Base-by-base conservation (phyloP, 768 basidiomycete species). In the Serendipita sp. region DNA sequence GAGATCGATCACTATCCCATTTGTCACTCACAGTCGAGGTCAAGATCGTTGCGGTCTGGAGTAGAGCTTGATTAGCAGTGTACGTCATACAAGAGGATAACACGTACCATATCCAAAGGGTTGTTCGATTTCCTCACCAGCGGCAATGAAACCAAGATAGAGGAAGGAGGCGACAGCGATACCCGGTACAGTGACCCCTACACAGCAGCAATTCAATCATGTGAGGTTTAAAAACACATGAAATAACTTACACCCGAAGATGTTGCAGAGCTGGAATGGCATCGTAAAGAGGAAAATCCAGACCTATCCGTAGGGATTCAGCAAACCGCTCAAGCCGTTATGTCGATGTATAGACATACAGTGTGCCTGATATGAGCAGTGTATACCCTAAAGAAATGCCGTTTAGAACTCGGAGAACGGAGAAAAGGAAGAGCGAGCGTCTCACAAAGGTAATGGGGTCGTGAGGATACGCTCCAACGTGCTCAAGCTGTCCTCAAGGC, bases 261-360 rank as follows among this genome's bases (percentile, higher is more conserved):
- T 78, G 48, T 74, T 74, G 62, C 84, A 79, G 4, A 87, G 77
- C 71, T 89, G 86, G 78, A 89, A 87, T 1, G 86, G 87, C 1
- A 89, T 75, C 72, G 86, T 83, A 75, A 88, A 85, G 2, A 87
- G 78, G 71, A 87, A 89, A 27, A 85, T 70, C 84, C 83, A 86
- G 43, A 40, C 40, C 40, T 40, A 13, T 5, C 3, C 40, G 13
- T 13, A 6, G 6, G 40, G 13, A 13, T 40, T 40, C 40, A 40
- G 40, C 40, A 13, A 40, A 40, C 40, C 13, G 6, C 13, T 40
- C 40, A 40, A 5, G 2, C 40, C 40, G 13, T 13, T 5, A 40
- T 6, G 40, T 5, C 13, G 13, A 40, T 6, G 40, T 13, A 40
- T 5, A 40, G 13, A 40, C 40, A 40, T 40, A 85, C 82, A 44